Evolutionary conservation across 2,329 filamentous ascomycete genomes (phyloP).

Genomic region (Ascosphaera apis): DNA sequence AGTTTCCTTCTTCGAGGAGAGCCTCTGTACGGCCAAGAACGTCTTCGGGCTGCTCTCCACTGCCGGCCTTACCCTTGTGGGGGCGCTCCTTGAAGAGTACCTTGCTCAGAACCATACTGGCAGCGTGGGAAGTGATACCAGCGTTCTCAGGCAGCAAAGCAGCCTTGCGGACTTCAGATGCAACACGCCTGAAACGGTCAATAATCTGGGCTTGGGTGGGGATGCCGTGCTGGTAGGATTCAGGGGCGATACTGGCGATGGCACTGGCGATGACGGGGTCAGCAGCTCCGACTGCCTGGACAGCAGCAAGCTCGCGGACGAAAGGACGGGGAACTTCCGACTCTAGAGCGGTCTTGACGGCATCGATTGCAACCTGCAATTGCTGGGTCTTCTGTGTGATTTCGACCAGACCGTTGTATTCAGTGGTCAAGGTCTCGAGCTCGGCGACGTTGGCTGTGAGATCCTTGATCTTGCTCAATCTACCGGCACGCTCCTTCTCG

Average conservation of each 20-base stretch:
- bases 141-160: constrained; percentile 79
- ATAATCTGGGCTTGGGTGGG: constrained; percentile 66
- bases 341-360: constrained; percentile 64
- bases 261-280: constrained; percentile 77
- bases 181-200: constrained; percentile 86
- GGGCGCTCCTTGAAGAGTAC: constrained; percentile 90
- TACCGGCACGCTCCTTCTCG: constrained; percentile 67
- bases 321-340: constrained; percentile 61
- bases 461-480: constrained; percentile 65
- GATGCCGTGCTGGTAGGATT: constrained; percentile 79
- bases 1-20: constrained; percentile 72
- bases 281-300: constrained; percentile 73
- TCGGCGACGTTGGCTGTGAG: constrained; percentile 56
- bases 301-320: constrained; percentile 71
- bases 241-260: constrained; percentile 87
- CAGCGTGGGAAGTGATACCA: constrained; percentile 81
- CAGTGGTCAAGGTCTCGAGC: constrained; percentile 64
- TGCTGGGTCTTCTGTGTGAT: constrained; percentile 84
- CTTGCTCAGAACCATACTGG: constrained; percentile 73
- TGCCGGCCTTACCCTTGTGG: background rate
- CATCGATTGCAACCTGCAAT: constrained; percentile 85
- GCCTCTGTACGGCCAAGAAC: constrained; percentile 76
- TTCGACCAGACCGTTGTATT: constrained; percentile 82
- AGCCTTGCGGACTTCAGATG: constrained; percentile 81
- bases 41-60: constrained; percentile 75